Percentiles rank a stretch among this genome's conserved stretches.
phyloP scores from a whole-genome alignment of 257 asterid genomes.

The Cynanchum wilfordii region DNA sequence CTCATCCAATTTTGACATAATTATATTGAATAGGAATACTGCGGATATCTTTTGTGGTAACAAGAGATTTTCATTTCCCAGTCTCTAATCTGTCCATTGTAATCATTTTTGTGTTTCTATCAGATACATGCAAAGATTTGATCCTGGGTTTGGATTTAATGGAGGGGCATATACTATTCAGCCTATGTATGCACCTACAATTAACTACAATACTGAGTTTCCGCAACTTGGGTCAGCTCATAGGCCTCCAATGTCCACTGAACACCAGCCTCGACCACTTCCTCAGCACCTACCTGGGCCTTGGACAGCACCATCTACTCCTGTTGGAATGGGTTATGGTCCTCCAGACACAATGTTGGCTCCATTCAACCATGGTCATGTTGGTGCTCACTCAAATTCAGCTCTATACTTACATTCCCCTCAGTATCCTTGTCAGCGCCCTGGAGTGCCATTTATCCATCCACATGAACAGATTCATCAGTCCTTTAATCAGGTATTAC shows the following conservation, averaged over 20 bases:
- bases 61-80: not conserved
- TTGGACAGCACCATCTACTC: slow-evolving; percentile 64
- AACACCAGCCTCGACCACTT: slow-evolving; percentile 70
- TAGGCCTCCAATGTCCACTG: slow-evolving; percentile 58
- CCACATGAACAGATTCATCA: slow-evolving; percentile 83
- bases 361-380: slow-evolving; percentile 69
- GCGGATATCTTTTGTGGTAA: not conserved
- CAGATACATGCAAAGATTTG: slow-evolving; percentile 97
- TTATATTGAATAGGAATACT: not conserved
- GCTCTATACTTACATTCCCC: slow-evolving; percentile 64
- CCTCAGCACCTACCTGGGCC: slow-evolving; percentile 73
- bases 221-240: slow-evolving; percentile 88
- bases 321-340: slow-evolving; percentile 73
- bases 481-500: slow-evolving; percentile 75
- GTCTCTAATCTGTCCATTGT: not conserved
- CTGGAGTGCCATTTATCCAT: slow-evolving; percentile 75
- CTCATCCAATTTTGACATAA: not conserved
- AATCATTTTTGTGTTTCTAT: slow-evolving; percentile 4
- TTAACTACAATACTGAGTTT: slow-evolving; percentile 87
- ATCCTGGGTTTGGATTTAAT: slow-evolving; percentile 91
- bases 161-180: slow-evolving; percentile 81
- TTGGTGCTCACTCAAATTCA: slow-evolving; percentile 50
- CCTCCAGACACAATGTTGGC: slow-evolving; percentile 69
- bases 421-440: slow-evolving; percentile 78
- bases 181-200: slow-evolving; percentile 94